Evolutionary conservation across 2,329 filamentous ascomycete genomes (phyloP).

Genomic region (Chlorencoelia australis): DNA sequence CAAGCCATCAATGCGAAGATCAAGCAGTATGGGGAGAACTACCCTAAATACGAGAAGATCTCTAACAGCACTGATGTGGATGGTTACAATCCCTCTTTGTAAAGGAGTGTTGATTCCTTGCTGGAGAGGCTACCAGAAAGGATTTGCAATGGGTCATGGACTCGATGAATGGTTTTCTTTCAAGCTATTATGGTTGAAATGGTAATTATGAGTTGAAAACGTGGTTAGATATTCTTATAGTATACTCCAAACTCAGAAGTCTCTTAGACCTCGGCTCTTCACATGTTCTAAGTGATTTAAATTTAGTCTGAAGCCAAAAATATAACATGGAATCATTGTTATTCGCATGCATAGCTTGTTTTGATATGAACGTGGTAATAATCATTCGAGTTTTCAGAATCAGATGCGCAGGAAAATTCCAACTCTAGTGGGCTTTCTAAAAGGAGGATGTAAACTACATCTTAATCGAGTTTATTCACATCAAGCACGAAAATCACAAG

Average conservation of each 20-base stretch:
- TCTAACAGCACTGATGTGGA: constrained; percentile 19
- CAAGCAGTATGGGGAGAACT: constrained; percentile 36
- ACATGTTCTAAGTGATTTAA: too few relatives aligned
- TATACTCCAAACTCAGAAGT: neutral
- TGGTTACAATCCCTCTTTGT: constrained; percentile 4
- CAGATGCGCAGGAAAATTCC: neutral
- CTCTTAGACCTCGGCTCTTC: too few relatives aligned
- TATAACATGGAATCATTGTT: too few relatives aligned
- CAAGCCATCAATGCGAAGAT: constrained; percentile 38
- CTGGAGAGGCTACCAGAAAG: neutral
- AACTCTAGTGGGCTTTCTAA: too few relatives aligned
- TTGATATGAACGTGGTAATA: neutral
- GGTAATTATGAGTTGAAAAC: neutral
- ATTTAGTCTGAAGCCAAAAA: too few relatives aligned
- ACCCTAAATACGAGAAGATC: constrained; percentile 20
- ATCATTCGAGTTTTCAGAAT: neutral
- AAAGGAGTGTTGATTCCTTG: neutral
- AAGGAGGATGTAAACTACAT: too few relatives aligned
- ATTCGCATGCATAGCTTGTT: neutral
- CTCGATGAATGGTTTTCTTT: neutral
- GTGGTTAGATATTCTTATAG: neutral
- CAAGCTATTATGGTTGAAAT: neutral
- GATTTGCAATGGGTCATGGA: neutral
- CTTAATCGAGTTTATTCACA: neutral
- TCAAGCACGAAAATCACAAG: neutral